Evolutionary conservation across 768 basidiomycete genomes (phyloP).

Genomic region (Amylocystis lapponica): DNA sequence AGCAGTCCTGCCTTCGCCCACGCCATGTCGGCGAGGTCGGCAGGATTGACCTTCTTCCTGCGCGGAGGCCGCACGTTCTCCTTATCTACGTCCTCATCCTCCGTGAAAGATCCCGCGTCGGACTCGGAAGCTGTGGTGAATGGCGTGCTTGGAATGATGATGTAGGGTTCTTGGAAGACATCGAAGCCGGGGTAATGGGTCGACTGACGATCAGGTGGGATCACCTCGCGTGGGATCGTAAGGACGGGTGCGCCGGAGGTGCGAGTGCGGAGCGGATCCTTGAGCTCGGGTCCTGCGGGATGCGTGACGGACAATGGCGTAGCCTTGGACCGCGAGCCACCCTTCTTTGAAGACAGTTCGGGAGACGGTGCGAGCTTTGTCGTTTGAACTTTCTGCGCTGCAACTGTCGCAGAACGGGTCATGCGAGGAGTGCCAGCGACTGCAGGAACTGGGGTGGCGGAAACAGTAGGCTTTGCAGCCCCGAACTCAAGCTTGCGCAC

Average conservation of each 20-base stretch:
- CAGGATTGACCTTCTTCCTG: slow-evolving; percentile 32
- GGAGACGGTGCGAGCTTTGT: not conserved
- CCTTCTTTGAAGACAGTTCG: not conserved
- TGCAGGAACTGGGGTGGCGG: too few species aligned
- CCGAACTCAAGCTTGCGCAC: slow-evolving; percentile 52
- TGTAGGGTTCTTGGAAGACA: slow-evolving; percentile 43
- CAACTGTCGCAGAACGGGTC: too few species aligned
- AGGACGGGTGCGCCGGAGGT: not conserved
- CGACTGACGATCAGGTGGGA: slow-evolving; percentile 46
- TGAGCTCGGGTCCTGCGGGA: too few species aligned
- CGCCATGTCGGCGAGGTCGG: slow-evolving; percentile 5
- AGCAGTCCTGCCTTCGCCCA: slow-evolving; percentile 11
- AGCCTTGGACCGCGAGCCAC: not conserved
- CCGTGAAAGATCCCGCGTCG: not conserved
- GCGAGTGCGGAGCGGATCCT: too few species aligned
- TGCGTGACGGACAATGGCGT: not conserved
- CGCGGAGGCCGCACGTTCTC: slow-evolving; percentile 53
- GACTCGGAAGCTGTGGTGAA: not conserved
- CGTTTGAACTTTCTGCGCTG: too few species aligned
- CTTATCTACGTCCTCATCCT: slow-evolving; percentile 29
- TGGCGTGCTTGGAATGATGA: not conserved
- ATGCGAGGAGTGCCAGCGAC: too few species aligned
- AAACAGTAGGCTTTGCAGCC: slow-evolving; percentile 9
- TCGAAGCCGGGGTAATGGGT: slow-evolving; percentile 65
- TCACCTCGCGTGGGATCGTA: slow-evolving; percentile 28